Percentiles rank a stretch among this genome's conserved stretches.
Conservation (phyloP, 2,329 filamentous ascomycete genomes). For the Sarocladium kiliense region DNA sequence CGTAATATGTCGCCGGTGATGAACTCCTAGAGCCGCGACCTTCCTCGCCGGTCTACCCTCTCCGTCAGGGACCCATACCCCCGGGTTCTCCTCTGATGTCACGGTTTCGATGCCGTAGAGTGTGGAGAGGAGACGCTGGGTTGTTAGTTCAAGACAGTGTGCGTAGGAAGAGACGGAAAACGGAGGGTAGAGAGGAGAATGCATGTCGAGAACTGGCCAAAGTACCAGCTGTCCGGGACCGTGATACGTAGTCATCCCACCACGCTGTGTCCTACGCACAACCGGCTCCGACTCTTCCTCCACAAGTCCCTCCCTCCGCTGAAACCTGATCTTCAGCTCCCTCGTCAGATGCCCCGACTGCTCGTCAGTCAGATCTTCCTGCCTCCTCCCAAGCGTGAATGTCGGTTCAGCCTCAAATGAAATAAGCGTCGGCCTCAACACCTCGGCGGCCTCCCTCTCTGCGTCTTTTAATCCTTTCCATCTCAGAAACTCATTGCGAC, state of each 20-base stretch:
- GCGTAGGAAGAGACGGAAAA: constrained; percentile 75
- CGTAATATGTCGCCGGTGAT: constrained; percentile 76
- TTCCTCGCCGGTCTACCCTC: constrained; percentile 49
- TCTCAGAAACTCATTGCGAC: constrained; percentile 8
- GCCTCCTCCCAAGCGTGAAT: constrained; percentile 86
- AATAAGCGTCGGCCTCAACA: constrained; percentile 62
- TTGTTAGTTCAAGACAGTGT: constrained; percentile 68
- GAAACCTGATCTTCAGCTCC: constrained; percentile 29
- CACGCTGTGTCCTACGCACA: constrained; percentile 70
- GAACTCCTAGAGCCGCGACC: constrained; percentile 89
- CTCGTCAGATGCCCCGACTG: constrained; percentile 41
- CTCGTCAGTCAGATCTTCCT: constrained; percentile 43
- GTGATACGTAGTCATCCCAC: constrained; percentile 91
- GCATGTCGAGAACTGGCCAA: constrained; percentile 87
- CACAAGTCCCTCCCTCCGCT: constrained; percentile 19
- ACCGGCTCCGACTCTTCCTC: constrained; percentile 40
- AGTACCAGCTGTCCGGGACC: constrained; percentile 88
- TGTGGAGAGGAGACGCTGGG: constrained; percentile 58
- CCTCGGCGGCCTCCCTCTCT: constrained; percentile 13
- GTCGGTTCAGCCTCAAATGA: constrained; percentile 79
- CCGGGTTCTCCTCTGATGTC: constrained; percentile 68
- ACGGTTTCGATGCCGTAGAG: constrained; percentile 54
- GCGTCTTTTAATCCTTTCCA: constrained; percentile 20
- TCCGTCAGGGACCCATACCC: constrained; percentile 63
- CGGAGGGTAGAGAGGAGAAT: constrained; percentile 45